Evolutionary conservation across 2,329 filamentous ascomycete genomes (phyloP), one percentile per base, ranked within the genome.

Genomic region (Talaromyces sp.): DNA sequence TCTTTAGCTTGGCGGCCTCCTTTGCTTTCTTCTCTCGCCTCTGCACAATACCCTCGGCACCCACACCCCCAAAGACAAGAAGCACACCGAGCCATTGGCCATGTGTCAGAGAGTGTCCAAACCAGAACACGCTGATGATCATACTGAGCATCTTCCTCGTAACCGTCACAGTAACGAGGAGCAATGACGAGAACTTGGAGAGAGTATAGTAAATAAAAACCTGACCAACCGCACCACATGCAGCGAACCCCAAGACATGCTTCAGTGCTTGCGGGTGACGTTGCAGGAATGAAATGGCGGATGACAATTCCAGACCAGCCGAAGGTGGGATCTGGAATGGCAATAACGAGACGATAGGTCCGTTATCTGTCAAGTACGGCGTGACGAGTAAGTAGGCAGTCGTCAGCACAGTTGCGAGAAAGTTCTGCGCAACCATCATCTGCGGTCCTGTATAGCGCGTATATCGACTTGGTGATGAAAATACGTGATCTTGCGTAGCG

Each of bases 111-210:
- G 86, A 87, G 78, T 99, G 95, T 31, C 95, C 95, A 76, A 98
- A 99, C 80, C 92, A 93, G 67, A 98, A 83, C 31, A 99, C 95
- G 63, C 92, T 97, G 61, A 98, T 84, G 67, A 98, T 92, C 95
- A 99, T 99, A 70, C 94, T 98, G 77, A 98, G 86, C 95, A 99
- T 99, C 83, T 99, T 99, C 74, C 95, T 86, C 54, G 95, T 99
- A 54, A 99, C 95, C 1, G 93, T 99, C 2, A 99, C 93, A 4
- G 95, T 98, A 51, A 98, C 94, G 59, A 99, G 87, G 61, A 98
- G 85, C 58, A 99, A 86, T 10, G 91, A 95, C 10, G 91, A 95
- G 81, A 98, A 99, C 59, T 91, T 92, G 15, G 93, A 90, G 5
- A 99, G 86, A 0, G 95, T 98, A 80, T 96, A 93, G 84, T 97